A percentile compares a stretch with the other conserved stretches of the same genome.
These are phyloP conservation scores for Rosa hybrid DNA, from an alignment of 331 rosid genomes.

Conservation along the genomic window DNA sequence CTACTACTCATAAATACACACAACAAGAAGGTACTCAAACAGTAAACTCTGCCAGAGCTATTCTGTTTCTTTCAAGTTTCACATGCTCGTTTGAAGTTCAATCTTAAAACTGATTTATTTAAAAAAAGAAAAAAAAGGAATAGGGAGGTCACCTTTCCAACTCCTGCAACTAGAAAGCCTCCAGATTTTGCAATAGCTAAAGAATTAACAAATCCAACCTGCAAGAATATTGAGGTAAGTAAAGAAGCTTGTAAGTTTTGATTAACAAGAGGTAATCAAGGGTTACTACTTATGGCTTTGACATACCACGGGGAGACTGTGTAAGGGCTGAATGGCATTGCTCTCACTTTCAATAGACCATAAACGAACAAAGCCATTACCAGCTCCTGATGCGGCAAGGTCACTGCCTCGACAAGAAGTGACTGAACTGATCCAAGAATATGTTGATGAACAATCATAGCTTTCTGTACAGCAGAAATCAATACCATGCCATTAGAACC, in stretches of 20 bases:
- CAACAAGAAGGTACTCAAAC: not conserved
- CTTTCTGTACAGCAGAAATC: slow-evolving; percentile 53
- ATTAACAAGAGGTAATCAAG: not conserved
- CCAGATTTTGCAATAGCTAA: slow-evolving; percentile 90
- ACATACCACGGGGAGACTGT: slow-evolving; percentile 74
- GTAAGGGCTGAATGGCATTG: slow-evolving; percentile 54
- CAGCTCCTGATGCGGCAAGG: slow-evolving; percentile 94
- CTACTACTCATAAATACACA: not conserved
- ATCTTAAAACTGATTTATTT: not conserved
- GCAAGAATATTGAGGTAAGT: slow-evolving; percentile 19
- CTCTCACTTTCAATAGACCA: slow-evolving; percentile 73
- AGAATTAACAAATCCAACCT: slow-evolving; percentile 94
- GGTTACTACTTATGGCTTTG: slow-evolving; percentile 23
- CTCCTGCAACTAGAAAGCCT: slow-evolving; percentile 74
- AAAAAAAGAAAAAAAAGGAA: not conserved
- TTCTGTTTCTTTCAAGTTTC: not conserved
- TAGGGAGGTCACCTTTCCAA: slow-evolving; percentile 67
- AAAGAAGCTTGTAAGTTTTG: slow-evolving; percentile 8
- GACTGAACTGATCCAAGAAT: slow-evolving; percentile 87
- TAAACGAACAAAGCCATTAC: slow-evolving; percentile 76
- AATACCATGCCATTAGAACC: slow-evolving; percentile 25
- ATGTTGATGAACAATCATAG: slow-evolving; percentile 45
- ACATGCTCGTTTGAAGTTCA: not conserved
- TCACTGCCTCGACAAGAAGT: slow-evolving; percentile 81
- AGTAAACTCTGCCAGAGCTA: not conserved